A percentile compares a stretch with the other conserved stretches of the same genome.
These are phyloP conservation scores for Komagataella phaffii DNA, from an alignment of 805 yeast species.

Conservation along the genomic window DNA sequence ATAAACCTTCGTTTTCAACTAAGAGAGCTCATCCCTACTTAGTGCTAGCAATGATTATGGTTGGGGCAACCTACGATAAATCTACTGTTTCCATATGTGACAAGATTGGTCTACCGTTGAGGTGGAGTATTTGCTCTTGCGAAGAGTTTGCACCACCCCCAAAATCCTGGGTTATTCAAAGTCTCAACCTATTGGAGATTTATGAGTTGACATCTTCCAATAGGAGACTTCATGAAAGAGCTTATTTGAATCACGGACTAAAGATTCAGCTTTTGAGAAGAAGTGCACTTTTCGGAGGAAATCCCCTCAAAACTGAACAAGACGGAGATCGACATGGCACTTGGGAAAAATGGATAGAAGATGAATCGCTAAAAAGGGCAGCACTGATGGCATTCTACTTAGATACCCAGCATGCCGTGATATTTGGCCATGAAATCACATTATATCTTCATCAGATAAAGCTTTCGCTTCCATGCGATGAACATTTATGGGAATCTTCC, in stretches of 20 bases:
- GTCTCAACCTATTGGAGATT: slow-evolving; percentile 32
- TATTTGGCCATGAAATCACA: slow-evolving; percentile 53
- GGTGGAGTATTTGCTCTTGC: slow-evolving; percentile 31
- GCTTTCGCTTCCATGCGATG: slow-evolving; percentile 34
- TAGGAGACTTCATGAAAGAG: slow-evolving; percentile 34
- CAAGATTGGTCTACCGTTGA: slow-evolving; percentile 26
- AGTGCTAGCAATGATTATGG: slow-evolving; percentile 38
- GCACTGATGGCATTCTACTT: slow-evolving; percentile 66
- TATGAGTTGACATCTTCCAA: slow-evolving; percentile 30
- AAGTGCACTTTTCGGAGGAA: slow-evolving; percentile 31
- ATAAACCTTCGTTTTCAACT: slow-evolving; percentile 37
- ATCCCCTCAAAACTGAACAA: slow-evolving; percentile 18
- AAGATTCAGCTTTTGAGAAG: slow-evolving; percentile 35
- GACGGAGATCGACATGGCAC: slow-evolving; percentile 13
- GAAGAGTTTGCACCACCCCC: slow-evolving; percentile 30
- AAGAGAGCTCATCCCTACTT: slow-evolving; percentile 35
- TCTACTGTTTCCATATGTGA: slow-evolving; percentile 13
- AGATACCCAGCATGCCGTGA: slow-evolving; percentile 60
- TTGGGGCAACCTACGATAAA: slow-evolving; percentile 27
- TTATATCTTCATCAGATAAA: slow-evolving; percentile 40
- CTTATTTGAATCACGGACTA: slow-evolving; percentile 36
- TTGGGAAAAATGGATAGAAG: slow-evolving; percentile 57
- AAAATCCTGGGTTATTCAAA: slow-evolving; percentile 35
- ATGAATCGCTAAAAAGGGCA: slow-evolving; percentile 59
- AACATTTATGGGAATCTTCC: slow-evolving; percentile 1